Conservation (phyloP, 225 moss, liverwort and hornwort species). For the Physcomitrellopsis africana region DNA sequence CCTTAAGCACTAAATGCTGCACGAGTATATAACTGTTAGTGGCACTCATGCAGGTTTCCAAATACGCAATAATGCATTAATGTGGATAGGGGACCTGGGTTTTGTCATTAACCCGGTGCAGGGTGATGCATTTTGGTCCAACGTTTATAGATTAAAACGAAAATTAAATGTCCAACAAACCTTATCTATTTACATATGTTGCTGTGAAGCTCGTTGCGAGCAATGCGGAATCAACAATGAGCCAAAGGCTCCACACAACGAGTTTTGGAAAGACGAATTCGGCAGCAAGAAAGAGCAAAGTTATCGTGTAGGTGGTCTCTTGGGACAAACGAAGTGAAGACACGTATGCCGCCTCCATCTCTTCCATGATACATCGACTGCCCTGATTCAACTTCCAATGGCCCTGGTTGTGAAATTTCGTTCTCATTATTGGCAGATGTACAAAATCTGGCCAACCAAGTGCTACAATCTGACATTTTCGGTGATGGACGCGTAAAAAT, state of each 20-base stretch:
- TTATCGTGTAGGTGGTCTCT: too few relatives aligned
- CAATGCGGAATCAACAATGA: conserved; percentile 61
- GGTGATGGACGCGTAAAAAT: too few relatives aligned
- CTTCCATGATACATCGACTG: neutral
- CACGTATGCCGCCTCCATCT: too few relatives aligned
- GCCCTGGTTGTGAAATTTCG: too few relatives aligned
- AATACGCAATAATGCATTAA: neutral
- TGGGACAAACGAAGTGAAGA: too few relatives aligned
- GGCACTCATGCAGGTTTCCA: conserved; percentile 11
- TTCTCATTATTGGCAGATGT: too few relatives aligned
- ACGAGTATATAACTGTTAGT: neutral
- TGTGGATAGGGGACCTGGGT: too few relatives aligned
- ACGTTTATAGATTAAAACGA: neutral
- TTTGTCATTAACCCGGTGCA: too few relatives aligned
- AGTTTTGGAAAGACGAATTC: conserved; percentile 44
- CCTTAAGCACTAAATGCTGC: conserved; percentile 15
- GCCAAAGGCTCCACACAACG: conserved; percentile 48
- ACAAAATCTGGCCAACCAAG: too few relatives aligned
- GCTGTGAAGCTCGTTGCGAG: conserved; percentile 54
- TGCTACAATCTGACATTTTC: too few relatives aligned
- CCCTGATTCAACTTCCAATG: neutral
- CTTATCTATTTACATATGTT: conserved; percentile 20
- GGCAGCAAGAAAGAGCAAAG: conserved; percentile 11
- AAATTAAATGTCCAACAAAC: neutral
- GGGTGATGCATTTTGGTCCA: too few relatives aligned